Conservation (phyloP, 2,329 filamentous ascomycete genomes). For the Aspergillus tubingensis region DNA sequence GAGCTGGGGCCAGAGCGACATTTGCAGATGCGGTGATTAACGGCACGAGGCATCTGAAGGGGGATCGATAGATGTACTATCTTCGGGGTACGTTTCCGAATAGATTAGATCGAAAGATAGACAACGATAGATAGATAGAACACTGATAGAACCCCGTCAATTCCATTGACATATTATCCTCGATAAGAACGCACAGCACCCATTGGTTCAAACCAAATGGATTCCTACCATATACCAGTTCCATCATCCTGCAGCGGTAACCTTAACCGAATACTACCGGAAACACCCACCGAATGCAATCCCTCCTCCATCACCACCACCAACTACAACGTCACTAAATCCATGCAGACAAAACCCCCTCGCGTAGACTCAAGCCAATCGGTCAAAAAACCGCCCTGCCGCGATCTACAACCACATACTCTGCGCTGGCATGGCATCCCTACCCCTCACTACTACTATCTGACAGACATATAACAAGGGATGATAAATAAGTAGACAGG, state of each 20-base stretch:
- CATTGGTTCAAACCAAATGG: no score
- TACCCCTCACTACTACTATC: background rate
- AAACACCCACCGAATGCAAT: background rate
- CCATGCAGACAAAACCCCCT: background rate
- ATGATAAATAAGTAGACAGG: constrained; percentile 6
- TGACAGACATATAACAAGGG: background rate
- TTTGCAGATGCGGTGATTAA: constrained; percentile 54
- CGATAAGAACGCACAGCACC: background rate
- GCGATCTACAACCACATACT: background rate
- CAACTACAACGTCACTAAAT: background rate
- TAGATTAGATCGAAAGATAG: background rate
- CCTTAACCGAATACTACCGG: constrained; percentile 10
- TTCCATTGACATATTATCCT: background rate
- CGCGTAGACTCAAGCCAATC: background rate
- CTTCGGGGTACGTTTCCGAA: no score
- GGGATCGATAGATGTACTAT: constrained; percentile 10
- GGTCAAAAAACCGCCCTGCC: background rate
- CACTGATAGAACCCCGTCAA: background rate
- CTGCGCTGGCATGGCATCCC: background rate
- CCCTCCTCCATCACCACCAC: background rate
- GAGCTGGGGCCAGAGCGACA: constrained; percentile 56
- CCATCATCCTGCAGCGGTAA: constrained; percentile 5
- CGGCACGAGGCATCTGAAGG: constrained; percentile 32
- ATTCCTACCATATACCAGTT: background rate
- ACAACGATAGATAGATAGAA: background rate